Conservation (phyloP, 2,329 filamentous ascomycete genomes). For the Dactylellina parvicollis region DNA sequence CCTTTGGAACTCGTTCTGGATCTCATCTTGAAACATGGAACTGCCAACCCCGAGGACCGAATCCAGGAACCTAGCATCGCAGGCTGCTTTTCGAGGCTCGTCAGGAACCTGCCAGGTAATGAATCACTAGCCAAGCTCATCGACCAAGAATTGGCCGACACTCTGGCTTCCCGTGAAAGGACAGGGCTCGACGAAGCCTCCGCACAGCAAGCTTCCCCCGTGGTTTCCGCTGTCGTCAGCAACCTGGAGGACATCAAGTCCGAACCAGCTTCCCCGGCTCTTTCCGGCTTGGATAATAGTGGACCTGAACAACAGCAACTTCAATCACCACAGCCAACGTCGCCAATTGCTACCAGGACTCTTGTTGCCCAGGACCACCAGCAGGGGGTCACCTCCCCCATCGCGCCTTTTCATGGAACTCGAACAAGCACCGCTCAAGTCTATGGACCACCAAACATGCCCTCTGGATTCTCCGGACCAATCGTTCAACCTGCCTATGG, state of each 20-base stretch:
- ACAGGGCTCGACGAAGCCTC: constrained; percentile 42
- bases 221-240: constrained; percentile 23
- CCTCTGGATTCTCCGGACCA: constrained; percentile 38
- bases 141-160: constrained; percentile 39
- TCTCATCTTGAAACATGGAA: constrained; percentile 43
- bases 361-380: constrained; percentile 25
- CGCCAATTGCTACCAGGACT: constrained; percentile 36
- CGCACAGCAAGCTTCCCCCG: constrained; percentile 40
- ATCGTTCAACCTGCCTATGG: constrained; percentile 30
- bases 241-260: constrained; percentile 39
- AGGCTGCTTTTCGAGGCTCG: constrained; percentile 42
- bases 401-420: constrained; percentile 20
- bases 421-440: constrained; percentile 14
- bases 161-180: constrained; percentile 42
- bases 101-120: constrained; percentile 30
- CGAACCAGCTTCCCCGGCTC: constrained; percentile 31
- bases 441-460: constrained; percentile 32
- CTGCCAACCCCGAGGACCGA: constrained; percentile 34
- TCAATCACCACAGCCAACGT: constrained; percentile 24
- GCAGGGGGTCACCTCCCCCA: constrained; percentile 26
- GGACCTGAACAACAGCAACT: constrained; percentile 28
- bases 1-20: constrained; percentile 47
- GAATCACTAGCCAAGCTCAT: constrained; percentile 33
- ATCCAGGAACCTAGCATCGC: constrained; percentile 51
- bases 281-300: constrained; percentile 19